Evolutionary conservation across 352 stramenopile species (phyloP).

Genomic region (Globisporangium irregulare): DNA sequence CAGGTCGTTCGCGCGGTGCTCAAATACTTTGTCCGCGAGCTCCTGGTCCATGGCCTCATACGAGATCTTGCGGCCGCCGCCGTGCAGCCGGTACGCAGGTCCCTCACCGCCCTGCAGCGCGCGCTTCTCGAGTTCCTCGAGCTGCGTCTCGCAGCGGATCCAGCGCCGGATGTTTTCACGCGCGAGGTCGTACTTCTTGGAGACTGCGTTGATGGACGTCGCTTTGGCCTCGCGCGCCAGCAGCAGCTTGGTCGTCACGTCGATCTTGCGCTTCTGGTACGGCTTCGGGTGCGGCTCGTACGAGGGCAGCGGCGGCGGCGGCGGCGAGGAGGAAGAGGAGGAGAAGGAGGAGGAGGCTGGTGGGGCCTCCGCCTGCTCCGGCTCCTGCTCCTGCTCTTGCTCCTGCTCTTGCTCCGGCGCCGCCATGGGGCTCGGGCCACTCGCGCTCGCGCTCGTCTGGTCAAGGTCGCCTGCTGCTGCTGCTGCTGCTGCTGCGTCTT

Average conservation of each 20-base stretch:
- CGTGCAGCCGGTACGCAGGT: constrained; percentile 8
- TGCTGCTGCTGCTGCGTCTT: no score
- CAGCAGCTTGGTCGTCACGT: constrained; percentile 14
- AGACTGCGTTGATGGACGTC: constrained; percentile 16
- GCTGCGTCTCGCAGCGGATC: constrained; percentile 12
- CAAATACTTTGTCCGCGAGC: constrained; percentile 13
- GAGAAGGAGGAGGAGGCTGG: no score
- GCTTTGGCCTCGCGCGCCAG: constrained; percentile 10
- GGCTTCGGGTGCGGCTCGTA: not conserved
- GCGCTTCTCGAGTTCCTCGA: constrained; percentile 5
- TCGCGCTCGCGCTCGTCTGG: no score
- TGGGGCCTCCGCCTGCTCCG: no score
- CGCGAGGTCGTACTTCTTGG: constrained; percentile 12
- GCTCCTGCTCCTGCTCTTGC: no score
- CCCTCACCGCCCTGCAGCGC: not conserved
- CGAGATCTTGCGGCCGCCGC: constrained; percentile 8
- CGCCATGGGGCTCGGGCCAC: no score
- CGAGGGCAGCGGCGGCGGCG: no score
- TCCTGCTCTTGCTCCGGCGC: no score
- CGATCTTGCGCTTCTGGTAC: constrained; percentile 15
- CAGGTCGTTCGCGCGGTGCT: constrained; percentile 1
- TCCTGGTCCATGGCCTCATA: constrained; percentile 13
- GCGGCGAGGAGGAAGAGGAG: no score
- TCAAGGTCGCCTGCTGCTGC: no score
- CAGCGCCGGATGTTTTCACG: constrained; percentile 16